Conservation (phyloP, 1,139 yeast genomes). For the Yamadazyma siamensis region DNA sequence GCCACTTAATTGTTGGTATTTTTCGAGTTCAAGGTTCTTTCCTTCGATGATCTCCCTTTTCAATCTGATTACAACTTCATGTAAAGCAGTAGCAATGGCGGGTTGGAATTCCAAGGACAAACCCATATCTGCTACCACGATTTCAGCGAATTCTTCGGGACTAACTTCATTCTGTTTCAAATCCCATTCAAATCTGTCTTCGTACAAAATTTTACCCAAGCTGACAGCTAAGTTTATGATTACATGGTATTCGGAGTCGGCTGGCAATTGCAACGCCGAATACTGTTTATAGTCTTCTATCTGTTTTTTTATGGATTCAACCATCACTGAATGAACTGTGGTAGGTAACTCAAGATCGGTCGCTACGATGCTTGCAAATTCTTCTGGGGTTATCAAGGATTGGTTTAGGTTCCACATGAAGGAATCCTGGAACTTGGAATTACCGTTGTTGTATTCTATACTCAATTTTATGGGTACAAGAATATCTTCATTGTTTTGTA, state of each 20-base stretch:
- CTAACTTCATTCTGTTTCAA: constrained; percentile 59
- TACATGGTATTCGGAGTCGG: constrained; percentile 70
- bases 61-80: constrained; percentile 72
- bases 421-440: constrained; percentile 65
- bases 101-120: constrained; percentile 82
- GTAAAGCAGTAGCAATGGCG: constrained; percentile 83
- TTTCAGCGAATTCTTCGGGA: constrained; percentile 81
- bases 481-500: constrained; percentile 34
- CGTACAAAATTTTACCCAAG: constrained; percentile 77
- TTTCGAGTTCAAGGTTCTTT: constrained; percentile 45
- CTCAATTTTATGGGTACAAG: constrained; percentile 79
- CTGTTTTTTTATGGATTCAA: constrained; percentile 73
- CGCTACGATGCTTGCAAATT: constrained; percentile 76
- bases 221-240: constrained; percentile 80
- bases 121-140: constrained; percentile 83
- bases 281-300: constrained; percentile 64
- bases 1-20: constrained; percentile 43
- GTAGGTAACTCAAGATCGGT: constrained; percentile 79
- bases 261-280: constrained; percentile 58
- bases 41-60: constrained; percentile 83
- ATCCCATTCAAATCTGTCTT: constrained; percentile 96
- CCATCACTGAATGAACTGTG: constrained; percentile 60
- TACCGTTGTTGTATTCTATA: constrained; percentile 64
- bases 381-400: constrained; percentile 72
- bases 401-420: constrained; percentile 92